These are phyloP conservation scores for Pyrenochaeta sp. DNA, from an alignment of 2,329 filamentous ascomycete genomes.

Conservation along the genomic window DNA sequence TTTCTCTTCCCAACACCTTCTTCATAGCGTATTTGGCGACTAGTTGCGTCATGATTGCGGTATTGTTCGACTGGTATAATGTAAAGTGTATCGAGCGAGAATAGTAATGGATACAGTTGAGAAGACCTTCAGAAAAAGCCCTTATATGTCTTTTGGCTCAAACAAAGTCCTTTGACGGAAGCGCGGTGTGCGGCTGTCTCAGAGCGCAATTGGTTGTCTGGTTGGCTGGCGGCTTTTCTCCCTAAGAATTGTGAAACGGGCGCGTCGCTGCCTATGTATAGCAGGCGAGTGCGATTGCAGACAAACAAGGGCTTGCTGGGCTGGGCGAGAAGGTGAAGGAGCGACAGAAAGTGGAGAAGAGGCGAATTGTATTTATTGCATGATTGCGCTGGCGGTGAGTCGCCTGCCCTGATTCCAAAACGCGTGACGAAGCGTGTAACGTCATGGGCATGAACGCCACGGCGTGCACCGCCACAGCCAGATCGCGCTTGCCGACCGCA, in stretches of 20 bases:
- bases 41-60: constrained; percentile 53
- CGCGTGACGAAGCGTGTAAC: constrained; percentile 18
- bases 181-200: constrained; percentile 35
- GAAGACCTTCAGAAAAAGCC: constrained; percentile 9
- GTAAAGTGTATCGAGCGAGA: constrained; percentile 6
- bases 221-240: constrained; percentile 43
- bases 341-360: constrained; percentile 20
- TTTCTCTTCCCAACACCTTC: constrained; percentile 58
- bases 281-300: constrained; percentile 34
- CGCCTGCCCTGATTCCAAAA: constrained; percentile 38
- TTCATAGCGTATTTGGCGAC: constrained; percentile 60
- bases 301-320: constrained; percentile 17
- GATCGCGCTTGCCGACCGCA: constrained; percentile 13
- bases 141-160: constrained; percentile 30
- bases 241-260: constrained; percentile 49
- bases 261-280: constrained; percentile 50
- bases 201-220: constrained; percentile 30
- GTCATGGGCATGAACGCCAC: constrained; percentile 27
- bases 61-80: constrained; percentile 15
- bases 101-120: constrained; percentile 9
- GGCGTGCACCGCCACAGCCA: constrained; percentile 26
- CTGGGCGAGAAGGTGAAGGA: constrained; percentile 21
- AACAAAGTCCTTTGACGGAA: constrained; percentile 16
- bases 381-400: constrained; percentile 32
- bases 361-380: constrained; percentile 32